Conservation (phyloP, 1,284 basidiomycete species). For the Macrocystidia cucumis region DNA sequence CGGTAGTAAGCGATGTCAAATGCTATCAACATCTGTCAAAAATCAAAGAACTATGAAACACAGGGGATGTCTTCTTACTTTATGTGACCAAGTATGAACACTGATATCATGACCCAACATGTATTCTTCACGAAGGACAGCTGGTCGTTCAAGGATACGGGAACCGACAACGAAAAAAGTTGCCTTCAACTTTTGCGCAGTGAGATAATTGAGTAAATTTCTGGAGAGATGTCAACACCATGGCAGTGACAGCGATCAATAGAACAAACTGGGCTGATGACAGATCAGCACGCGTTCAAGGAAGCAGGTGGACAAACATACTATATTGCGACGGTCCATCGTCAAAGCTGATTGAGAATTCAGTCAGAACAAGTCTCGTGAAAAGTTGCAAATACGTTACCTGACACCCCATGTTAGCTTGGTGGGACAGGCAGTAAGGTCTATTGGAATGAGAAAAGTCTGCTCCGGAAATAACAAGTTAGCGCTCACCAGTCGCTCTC, state of each 20-base stretch:
- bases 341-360: constrained; percentile 48
- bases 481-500: constrained; percentile 33
- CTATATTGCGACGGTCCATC: constrained; percentile 83
- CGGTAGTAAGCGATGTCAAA: constrained; percentile 79
- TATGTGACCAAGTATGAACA: constrained; percentile 77
- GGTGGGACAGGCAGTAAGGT: constrained; percentile 65
- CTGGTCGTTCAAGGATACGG: constrained; percentile 76
- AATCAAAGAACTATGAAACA: constrained; percentile 11
- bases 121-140: constrained; percentile 78
- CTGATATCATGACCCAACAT: constrained; percentile 78
- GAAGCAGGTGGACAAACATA: constrained; percentile 24
- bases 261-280: constrained; percentile 35
- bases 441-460: constrained; percentile 13
- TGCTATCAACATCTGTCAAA: constrained; percentile 29
- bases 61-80: constrained; percentile 23
- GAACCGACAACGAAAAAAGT: constrained; percentile 95
- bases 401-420: constrained; percentile 78
- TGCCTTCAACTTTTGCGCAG: constrained; percentile 57
- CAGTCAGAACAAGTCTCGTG: neutral
- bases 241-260: neutral
- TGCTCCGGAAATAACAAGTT: constrained; percentile 1
- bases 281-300: neutral
- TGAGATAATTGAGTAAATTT: constrained; percentile 64
- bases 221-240: constrained; percentile 30
- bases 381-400: constrained; percentile 16